Conservation (phyloP, 2,329 filamentous ascomycete species). For the Tolypocladium ovalisporum region DNA sequence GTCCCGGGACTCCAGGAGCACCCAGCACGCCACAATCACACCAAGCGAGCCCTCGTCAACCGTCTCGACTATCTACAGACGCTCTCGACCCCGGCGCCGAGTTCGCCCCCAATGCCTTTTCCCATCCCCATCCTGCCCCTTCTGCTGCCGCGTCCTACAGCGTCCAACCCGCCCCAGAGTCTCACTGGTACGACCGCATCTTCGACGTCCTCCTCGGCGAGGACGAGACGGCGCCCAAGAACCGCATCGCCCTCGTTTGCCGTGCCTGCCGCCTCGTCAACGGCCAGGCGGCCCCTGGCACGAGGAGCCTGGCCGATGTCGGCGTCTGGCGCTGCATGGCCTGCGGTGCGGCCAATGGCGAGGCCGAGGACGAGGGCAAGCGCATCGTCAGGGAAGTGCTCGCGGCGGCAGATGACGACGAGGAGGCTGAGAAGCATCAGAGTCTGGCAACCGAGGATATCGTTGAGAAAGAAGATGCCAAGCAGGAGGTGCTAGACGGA, state of each 20-base stretch:
- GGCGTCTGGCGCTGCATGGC: constrained; percentile 81
- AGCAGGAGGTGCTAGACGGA: not conserved
- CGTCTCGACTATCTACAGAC: constrained; percentile 11
- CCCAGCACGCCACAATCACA: not conserved
- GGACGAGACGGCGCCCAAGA: constrained; percentile 86
- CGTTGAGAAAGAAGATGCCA: not conserved
- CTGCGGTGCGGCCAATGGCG: constrained; percentile 75
- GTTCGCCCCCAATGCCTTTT: constrained; percentile 60
- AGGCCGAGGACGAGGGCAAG: constrained; percentile 64
- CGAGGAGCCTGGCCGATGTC: constrained; percentile 63
- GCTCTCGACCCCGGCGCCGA: constrained; percentile 41
- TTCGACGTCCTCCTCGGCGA: constrained; percentile 88
- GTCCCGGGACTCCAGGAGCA: constrained; percentile 4
- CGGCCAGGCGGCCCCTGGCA: constrained; percentile 86
- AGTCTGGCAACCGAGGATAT: constrained; percentile 2
- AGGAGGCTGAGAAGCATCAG: constrained; percentile 7
- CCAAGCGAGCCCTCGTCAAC: constrained; percentile 12
- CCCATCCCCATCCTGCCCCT: constrained; percentile 9
- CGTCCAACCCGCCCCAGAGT: constrained; percentile 18
- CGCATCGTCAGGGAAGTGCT: constrained; percentile 60
- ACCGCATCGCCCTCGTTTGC: constrained; percentile 83
- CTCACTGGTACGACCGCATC: constrained; percentile 90
- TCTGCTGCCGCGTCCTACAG: not conserved
- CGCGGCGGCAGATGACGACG: constrained; percentile 3
- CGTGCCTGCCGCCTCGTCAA: constrained; percentile 76